These are phyloP conservation scores for Ophiostoma perfectum DNA, from an alignment of 2,329 filamentous ascomycete species.

Conservation along the genomic window DNA sequence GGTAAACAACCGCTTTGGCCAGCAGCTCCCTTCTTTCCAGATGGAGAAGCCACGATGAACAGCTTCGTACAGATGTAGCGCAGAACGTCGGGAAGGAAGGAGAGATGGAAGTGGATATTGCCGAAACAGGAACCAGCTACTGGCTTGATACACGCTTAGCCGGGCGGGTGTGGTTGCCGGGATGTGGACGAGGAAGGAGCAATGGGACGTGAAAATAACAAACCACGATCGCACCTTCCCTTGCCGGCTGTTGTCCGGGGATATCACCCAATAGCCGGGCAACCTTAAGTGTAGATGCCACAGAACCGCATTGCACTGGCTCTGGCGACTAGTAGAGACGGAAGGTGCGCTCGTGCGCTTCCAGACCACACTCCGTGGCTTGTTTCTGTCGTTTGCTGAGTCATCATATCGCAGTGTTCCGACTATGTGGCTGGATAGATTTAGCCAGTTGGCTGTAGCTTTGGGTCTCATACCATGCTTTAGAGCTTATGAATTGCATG, in stretches of 20 bases:
- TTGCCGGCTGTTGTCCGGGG: neutral
- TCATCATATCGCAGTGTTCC: too few species aligned
- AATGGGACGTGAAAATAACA: neutral
- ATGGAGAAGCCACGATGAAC: neutral
- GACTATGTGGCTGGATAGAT: too few species aligned
- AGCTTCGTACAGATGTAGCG: neutral
- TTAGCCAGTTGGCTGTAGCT: too few species aligned
- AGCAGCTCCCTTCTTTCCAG: neutral
- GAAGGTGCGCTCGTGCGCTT: neutral
- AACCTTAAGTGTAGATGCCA: neutral
- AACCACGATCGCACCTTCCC: conserved; percentile 7
- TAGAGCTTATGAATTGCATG: too few species aligned
- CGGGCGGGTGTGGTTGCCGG: neutral
- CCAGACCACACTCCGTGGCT: too few species aligned
- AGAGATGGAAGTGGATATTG: neutral
- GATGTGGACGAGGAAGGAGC: neutral
- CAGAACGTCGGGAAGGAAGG: neutral
- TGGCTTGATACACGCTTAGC: neutral
- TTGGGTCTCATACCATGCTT: too few species aligned
- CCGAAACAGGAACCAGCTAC: neutral
- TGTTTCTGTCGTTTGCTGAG: too few species aligned
- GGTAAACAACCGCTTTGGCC: neutral
- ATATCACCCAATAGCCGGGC: neutral
- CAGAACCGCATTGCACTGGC: neutral
- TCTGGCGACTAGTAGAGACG: neutral